Conservation (phyloP, 202 grass and related monocot genomes). For the Setaria viridis region DNA sequence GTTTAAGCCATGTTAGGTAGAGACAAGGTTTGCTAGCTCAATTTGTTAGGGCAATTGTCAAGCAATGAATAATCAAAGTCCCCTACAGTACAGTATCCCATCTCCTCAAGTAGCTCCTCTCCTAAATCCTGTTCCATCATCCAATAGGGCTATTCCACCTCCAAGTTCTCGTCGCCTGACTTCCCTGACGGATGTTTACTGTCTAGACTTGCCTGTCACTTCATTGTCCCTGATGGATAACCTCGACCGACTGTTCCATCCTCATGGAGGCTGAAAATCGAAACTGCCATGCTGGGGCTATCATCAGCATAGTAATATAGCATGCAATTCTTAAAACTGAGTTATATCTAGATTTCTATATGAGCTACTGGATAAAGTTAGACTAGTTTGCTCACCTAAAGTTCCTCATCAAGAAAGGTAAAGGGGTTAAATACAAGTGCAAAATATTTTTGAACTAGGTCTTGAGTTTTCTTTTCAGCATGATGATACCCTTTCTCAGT, state of each 20-base stretch:
- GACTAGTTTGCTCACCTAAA: conserved; percentile 30
- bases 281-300: neutral
- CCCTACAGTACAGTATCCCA: neutral
- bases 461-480: conserved; percentile 4
- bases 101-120: neutral
- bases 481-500: neutral
- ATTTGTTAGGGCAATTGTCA: neutral
- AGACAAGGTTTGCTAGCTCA: neutral
- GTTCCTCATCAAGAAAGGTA: neutral
- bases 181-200: neutral
- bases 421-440: neutral
- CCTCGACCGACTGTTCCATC: conserved; percentile 5
- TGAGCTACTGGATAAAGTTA: conserved; percentile 16
- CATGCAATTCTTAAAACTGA: neutral
- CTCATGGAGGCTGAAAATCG: neutral
- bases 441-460: conserved; percentile 11
- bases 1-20: neutral
- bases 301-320: neutral
- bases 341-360: conserved; percentile 1
- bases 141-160: neutral
- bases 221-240: neutral
- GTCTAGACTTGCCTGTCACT: neutral
- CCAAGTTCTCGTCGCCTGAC: neutral
- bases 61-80: neutral
- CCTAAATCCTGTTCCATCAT: neutral